phyloP scores from a whole-genome alignment of 2,329 filamentous ascomycete species.

The Pseudogymnoascus sp. region DNA sequence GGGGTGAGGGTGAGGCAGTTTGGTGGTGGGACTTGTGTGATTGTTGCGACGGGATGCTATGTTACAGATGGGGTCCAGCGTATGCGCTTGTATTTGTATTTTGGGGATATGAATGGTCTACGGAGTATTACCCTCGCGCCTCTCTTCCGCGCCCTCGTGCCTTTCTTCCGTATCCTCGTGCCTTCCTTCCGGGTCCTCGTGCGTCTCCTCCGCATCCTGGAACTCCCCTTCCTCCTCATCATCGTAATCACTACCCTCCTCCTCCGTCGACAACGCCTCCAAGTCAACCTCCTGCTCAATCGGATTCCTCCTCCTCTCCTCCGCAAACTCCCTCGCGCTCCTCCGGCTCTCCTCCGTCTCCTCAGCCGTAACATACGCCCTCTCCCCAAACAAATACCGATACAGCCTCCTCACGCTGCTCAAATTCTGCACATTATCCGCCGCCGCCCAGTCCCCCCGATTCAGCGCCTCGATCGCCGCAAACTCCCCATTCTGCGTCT shows the following conservation, averaged over 20 bases:
- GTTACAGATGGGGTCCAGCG: background rate
- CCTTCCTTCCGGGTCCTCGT: background rate
- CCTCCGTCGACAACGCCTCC: background rate
- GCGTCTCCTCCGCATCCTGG: background rate
- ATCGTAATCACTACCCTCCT: background rate
- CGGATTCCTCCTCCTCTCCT: background rate
- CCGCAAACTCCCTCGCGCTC: background rate
- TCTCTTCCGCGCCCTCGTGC: background rate
- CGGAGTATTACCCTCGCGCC: background rate
- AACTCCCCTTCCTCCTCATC: background rate
- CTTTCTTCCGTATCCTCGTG: background rate
- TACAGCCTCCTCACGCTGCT: background rate
- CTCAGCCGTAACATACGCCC: background rate
- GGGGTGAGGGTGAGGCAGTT: background rate
- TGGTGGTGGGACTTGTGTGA: background rate
- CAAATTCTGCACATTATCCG: slow-evolving; percentile 14
- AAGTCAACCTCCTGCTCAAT: background rate
- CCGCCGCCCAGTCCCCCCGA: slow-evolving; percentile 14
- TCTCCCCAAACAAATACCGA: slow-evolving; percentile 2
- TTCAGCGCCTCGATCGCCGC: slow-evolving; percentile 1
- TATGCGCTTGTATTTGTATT: background rate
- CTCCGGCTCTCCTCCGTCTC: background rate
- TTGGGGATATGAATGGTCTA: background rate
- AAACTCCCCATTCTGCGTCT: slow-evolving; percentile 1
- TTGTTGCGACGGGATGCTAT: background rate